Evolutionary conservation across 192 early-diverging fungal genomes (phyloP).

Genomic region (Linnemannia schmuckeri): DNA sequence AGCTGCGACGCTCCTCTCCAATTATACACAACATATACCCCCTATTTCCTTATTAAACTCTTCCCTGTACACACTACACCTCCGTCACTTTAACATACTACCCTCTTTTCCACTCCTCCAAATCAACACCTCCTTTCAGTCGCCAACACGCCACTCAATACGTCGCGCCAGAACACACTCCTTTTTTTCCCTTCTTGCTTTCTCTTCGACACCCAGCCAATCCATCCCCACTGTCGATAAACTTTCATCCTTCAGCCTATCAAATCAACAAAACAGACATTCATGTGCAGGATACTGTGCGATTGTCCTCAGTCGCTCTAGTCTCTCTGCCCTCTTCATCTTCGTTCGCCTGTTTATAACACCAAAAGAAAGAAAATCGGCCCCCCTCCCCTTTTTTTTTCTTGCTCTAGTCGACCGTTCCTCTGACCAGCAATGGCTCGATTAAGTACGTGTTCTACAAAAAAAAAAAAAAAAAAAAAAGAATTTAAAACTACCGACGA

Average conservation of each 20-base stretch:
- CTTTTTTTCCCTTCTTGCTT: not conserved
- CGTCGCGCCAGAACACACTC: not conserved
- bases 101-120: not conserved
- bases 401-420: too few relatives aligned
- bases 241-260: not conserved
- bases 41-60: not conserved
- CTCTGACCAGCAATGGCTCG: not conserved
- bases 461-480: not conserved
- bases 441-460: not conserved
- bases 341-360: not conserved
- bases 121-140: not conserved
- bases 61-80: not conserved
- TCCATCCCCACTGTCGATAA: not conserved
- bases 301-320: constrained; percentile 11
- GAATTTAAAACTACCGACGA: not conserved
- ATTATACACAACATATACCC: not conserved
- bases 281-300: not conserved
- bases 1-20: not conserved
- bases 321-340: not conserved
- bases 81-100: not conserved
- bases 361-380: not conserved
- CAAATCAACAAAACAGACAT: not conserved
- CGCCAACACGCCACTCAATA: not conserved
- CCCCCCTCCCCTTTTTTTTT: not conserved
- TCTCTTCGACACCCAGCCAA: not conserved